These are phyloP conservation scores for Penicillium frequentans DNA, from an alignment of 2,329 filamentous ascomycete species.

Conservation along the genomic window DNA sequence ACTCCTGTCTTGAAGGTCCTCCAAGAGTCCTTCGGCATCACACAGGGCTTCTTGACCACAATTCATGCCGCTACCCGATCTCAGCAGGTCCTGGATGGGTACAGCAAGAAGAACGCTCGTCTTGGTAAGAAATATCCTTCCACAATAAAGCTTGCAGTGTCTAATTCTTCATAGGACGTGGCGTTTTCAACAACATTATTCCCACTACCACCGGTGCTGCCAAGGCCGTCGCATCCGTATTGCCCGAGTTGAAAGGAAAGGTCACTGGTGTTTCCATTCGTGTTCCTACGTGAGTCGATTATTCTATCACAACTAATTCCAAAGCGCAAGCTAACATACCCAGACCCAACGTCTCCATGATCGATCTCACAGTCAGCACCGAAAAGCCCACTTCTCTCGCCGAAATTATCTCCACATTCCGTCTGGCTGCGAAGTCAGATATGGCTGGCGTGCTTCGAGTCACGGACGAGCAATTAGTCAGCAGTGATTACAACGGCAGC, in stretches of 20 bases:
- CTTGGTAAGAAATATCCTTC: constrained; percentile 16
- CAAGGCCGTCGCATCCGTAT: constrained; percentile 96
- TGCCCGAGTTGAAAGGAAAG: constrained; percentile 89
- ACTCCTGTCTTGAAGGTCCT: constrained; percentile 34
- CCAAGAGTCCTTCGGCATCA: constrained; percentile 30
- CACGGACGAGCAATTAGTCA: constrained; percentile 89
- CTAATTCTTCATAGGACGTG: constrained; percentile 61
- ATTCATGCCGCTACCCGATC: constrained; percentile 32
- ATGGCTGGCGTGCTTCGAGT: constrained; percentile 72
- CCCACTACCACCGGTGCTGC: constrained; percentile 91
- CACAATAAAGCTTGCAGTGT: neutral
- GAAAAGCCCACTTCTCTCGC: constrained; percentile 65
- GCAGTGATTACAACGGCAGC: constrained; percentile 83
- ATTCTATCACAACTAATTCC: no score
- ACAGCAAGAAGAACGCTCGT: constrained; percentile 35
- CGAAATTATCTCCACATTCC: constrained; percentile 27
- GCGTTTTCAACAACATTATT: constrained; percentile 94
- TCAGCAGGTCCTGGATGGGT: constrained; percentile 35
- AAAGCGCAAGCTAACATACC: neutral
- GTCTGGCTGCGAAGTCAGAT: constrained; percentile 42
- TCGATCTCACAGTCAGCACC: constrained; percentile 83
- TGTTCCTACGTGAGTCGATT: constrained; percentile 66
- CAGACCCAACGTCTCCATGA: constrained; percentile 85
- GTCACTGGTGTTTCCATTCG: constrained; percentile 95
- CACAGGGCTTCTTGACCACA: constrained; percentile 34